phyloP scores from a whole-genome alignment of 2,329 filamentous ascomycete genomes.

The Zopfia rhizophila region DNA sequence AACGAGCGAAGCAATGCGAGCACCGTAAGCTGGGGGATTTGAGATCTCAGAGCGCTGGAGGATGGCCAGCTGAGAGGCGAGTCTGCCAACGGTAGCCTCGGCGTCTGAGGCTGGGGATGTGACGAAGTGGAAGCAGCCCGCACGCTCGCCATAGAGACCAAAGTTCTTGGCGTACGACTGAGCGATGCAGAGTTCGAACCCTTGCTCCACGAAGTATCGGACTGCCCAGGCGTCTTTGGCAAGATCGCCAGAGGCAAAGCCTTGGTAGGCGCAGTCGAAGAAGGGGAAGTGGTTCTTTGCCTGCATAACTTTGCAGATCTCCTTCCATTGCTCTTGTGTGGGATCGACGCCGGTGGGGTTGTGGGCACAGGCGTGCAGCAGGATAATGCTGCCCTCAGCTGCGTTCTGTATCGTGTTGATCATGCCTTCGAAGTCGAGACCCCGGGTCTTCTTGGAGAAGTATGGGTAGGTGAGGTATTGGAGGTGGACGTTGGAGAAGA shows the following conservation, averaged over 20 bases:
- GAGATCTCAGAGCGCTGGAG: slow-evolving; percentile 97
- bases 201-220: slow-evolving; percentile 91
- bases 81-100: slow-evolving; percentile 66
- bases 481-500: slow-evolving; percentile 91
- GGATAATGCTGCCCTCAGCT: slow-evolving; percentile 82
- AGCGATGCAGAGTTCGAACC: slow-evolving; percentile 72
- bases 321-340: slow-evolving; percentile 91
- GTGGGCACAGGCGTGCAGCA: slow-evolving; percentile 95
- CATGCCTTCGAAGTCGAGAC: slow-evolving; percentile 93
- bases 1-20: slow-evolving; percentile 84
- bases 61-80: slow-evolving; percentile 90
- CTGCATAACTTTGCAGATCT: slow-evolving; percentile 81
- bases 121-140: slow-evolving; percentile 95
- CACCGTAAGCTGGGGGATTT: slow-evolving; percentile 94
- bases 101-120: slow-evolving; percentile 77
- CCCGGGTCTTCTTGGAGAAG: slow-evolving; percentile 88
- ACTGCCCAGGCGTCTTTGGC: slow-evolving; percentile 89
- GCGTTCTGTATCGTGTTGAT: slow-evolving; percentile 74
- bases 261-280: slow-evolving; percentile 98
- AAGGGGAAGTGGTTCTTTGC: slow-evolving; percentile 91
- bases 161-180: slow-evolving; percentile 68
- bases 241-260: slow-evolving; percentile 93
- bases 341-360: slow-evolving; percentile 98
- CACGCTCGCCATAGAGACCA: slow-evolving; percentile 94
- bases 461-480: slow-evolving; percentile 88